Evolutionary conservation across 208 protist species (phyloP), one percentile per base, ranked within the genome.

Genomic region (Kentomonas sorsogonicus): DNA sequence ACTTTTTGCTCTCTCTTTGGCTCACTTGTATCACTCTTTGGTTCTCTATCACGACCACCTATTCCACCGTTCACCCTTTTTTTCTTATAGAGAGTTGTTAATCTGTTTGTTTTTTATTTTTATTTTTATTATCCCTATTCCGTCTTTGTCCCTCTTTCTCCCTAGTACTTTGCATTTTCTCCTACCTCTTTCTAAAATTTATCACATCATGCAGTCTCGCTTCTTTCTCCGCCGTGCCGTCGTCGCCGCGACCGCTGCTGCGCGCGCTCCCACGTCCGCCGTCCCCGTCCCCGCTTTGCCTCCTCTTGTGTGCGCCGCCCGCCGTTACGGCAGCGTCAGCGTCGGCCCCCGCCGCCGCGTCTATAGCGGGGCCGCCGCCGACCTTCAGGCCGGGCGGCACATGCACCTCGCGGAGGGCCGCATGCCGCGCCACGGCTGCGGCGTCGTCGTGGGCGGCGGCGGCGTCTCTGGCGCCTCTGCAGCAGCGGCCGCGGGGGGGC

Each of bases 61-160:
- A 11, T 47, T 47, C 41, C 10, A 9, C 31, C 15, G 7, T 13
- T 4, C 48, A 16, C 31, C 26, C 23, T 4, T 34, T 7, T 40
- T 13, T 23, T n/a, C 15, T 22, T n/a, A 34, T 51, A 20, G 20
- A 18, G 48, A 39, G 39, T 33, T 53, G 46, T 29, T 5, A 18
- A 9, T n/a, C n/a, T 59, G 20, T 59, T 53, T 39, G 1, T 53
- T 60, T 55, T 68, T 60, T 48, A 51, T 47, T 33, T 57, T 63
- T 31, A 9, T 53, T 40, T 56, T 44, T 30, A 13, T 50, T 51
- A 20, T 51, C 1, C 4, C 11, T 47, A 53, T 18, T 44, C 20
- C 26, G 6, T 26, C 44, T 53, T 15, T 52, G 33, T 45, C 34
- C 53, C 16, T 43, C 6, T 63, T 45, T 46, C 45, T 46, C 46